Evolutionary conservation across 73 alveolate species (phyloP).

Genomic region (Paramecium primaurelia): DNA sequence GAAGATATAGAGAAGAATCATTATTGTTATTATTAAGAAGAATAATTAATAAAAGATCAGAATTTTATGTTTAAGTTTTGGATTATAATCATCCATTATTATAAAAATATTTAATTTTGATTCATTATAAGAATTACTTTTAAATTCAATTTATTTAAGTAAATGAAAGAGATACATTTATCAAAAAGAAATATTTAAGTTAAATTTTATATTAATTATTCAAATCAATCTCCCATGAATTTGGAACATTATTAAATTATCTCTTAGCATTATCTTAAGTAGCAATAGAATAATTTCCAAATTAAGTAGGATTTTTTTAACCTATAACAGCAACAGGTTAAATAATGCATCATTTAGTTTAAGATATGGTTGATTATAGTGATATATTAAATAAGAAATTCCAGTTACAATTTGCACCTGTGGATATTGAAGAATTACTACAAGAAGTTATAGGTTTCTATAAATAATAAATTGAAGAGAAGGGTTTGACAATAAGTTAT

Average conservation of each 20-base stretch:
- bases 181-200: not conserved
- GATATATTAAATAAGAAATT: constrained; percentile 7
- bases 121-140: not conserved
- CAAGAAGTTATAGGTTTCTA: not conserved
- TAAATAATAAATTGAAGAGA: not conserved
- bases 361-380: not conserved
- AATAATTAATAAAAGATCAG: not conserved
- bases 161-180: not conserved
- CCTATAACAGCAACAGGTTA: not conserved
- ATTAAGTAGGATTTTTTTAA: not conserved
- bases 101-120: not conserved
- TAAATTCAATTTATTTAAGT: not conserved
- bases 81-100: not conserved
- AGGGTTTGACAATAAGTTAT: not conserved
- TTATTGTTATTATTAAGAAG: not conserved
- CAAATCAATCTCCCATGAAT: constrained; percentile 1
- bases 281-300: not conserved
- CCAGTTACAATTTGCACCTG: not conserved
- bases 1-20: not conserved
- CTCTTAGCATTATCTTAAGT: constrained; percentile 20
- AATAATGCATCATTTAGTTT: not conserved
- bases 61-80: not conserved
- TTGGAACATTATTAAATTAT: constrained; percentile 24
- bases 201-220: not conserved
- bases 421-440: not conserved